phyloP scores from a whole-genome alignment of 192 early-diverging fungal species.

The Allomyces macrogynus region DNA sequence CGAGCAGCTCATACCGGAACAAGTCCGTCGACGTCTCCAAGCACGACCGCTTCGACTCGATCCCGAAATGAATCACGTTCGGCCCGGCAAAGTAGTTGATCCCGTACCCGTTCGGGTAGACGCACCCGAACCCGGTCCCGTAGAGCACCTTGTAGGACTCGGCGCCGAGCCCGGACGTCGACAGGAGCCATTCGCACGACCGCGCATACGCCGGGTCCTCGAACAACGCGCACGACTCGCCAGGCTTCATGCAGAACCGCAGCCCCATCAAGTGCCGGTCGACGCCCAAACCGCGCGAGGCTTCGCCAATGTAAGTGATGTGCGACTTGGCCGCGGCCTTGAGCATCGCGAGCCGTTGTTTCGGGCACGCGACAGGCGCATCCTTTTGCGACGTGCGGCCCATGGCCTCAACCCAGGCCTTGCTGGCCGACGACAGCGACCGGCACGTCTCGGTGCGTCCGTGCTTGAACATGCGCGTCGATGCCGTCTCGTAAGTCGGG shows the following conservation, averaged over 20 bases:
- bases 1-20: background rate
- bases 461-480: conserved; percentile 46
- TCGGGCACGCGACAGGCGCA: conserved; percentile 3
- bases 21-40: background rate
- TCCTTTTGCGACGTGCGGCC: conserved; percentile 41
- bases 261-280: conserved; percentile 85
- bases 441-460: conserved; percentile 88
- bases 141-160: conserved; percentile 18
- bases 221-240: conserved; percentile 53
- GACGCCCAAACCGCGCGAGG: conserved; percentile 56
- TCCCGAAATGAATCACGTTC: conserved; percentile 49
- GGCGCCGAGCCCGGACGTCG: conserved; percentile 56
- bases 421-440: conserved; percentile 50
- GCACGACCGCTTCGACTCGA: conserved; percentile 7
- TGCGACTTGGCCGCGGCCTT: conserved; percentile 46
- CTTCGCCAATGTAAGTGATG: conserved; percentile 49
- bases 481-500: conserved; percentile 59
- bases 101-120: conserved; percentile 60
- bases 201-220: conserved; percentile 55
- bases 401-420: conserved; percentile 53
- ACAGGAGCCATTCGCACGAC: conserved; percentile 61
- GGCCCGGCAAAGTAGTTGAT: conserved; percentile 65
- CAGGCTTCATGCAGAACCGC: conserved; percentile 37
- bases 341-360: conserved; percentile 30
- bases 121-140: conserved; percentile 73